These are phyloP conservation scores for Polychaeton citri DNA, from an alignment of 2,329 filamentous ascomycete genomes.

Conservation along the genomic window DNA sequence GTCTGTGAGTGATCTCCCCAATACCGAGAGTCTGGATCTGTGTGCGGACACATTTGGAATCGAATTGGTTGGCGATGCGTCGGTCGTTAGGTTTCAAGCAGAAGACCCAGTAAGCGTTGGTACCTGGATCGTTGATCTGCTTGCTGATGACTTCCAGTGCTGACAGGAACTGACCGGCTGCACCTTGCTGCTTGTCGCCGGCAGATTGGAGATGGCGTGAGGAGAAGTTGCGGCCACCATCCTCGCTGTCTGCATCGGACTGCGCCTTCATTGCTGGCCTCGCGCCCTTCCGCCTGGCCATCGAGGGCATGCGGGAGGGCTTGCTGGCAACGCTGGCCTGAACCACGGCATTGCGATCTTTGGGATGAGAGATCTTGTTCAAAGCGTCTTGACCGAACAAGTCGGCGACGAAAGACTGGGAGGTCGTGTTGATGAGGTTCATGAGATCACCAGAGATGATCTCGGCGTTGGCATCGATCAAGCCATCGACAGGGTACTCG, in stretches of 20 bases:
- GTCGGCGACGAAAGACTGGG: conserved; percentile 75
- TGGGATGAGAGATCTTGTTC: conserved; percentile 83
- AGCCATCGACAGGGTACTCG: conserved; percentile 74
- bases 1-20: conserved; percentile 86
- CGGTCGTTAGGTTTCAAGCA: conserved; percentile 95
- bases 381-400: conserved; percentile 94
- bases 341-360: conserved; percentile 80
- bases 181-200: conserved; percentile 56
- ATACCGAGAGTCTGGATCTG: conserved; percentile 94
- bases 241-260: conserved; percentile 20
- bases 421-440: conserved; percentile 79
- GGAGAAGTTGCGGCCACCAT: conserved; percentile 25
- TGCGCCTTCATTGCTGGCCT: conserved; percentile 34
- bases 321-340: conserved; percentile 95
- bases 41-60: conserved; percentile 92
- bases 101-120: conserved; percentile 92
- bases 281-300: conserved; percentile 66
- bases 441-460: conserved; percentile 91
- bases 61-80: conserved; percentile 94
- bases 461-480: conserved; percentile 92
- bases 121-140: conserved; percentile 65
- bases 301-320: conserved; percentile 80
- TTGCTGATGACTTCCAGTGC: conserved; percentile 85
- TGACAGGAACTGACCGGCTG: conserved; percentile 80
- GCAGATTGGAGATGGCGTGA: conserved; percentile 24